Evolutionary conservation across 78 protist genomes (phyloP).

Genomic region (Paratrimastix pyriformis): DNA sequence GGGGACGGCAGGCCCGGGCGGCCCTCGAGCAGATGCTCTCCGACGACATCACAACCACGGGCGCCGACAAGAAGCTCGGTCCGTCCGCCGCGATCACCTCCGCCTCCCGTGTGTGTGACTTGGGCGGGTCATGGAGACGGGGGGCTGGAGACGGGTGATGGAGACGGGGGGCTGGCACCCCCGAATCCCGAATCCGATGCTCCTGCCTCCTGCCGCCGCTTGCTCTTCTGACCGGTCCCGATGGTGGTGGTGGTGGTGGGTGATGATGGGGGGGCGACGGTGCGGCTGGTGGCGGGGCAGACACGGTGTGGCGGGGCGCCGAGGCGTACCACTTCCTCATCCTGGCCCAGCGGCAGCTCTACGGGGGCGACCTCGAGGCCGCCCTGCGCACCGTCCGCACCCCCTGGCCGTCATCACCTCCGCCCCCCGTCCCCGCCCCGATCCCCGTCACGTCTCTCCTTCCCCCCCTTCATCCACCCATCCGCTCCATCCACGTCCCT

Average conservation of each 20-base stretch:
- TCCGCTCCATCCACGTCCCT: neutral
- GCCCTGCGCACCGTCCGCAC: conserved; percentile 5
- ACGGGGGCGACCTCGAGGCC: conserved; percentile 5
- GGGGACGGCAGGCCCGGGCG: conserved; percentile 2
- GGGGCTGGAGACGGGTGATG: too few relatives aligned
- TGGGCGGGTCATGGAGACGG: too few relatives aligned
- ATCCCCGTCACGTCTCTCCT: neutral
- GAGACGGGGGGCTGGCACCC: too few relatives aligned
- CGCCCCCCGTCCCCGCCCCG: neutral
- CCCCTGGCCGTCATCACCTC: neutral
- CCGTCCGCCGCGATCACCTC: too few relatives aligned
- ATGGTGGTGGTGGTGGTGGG: too few relatives aligned
- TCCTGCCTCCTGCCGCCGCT: too few relatives aligned
- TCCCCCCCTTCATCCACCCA: neutral
- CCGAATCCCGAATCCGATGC: too few relatives aligned
- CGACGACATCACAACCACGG: neutral
- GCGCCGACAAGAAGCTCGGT: conserved; percentile 12
- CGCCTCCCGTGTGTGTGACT: too few relatives aligned
- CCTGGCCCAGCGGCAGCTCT: conserved; percentile 45
- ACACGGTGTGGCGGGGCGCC: conserved; percentile 63
- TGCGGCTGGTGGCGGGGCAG: too few relatives aligned
- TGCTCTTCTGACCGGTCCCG: too few relatives aligned
- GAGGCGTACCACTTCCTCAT: conserved; percentile 59
- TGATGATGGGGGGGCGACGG: too few relatives aligned
- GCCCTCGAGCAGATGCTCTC: neutral